Evolutionary conservation across 2,329 filamentous ascomycete genomes (phyloP).

Genomic region (Epichloe amarillans): DNA sequence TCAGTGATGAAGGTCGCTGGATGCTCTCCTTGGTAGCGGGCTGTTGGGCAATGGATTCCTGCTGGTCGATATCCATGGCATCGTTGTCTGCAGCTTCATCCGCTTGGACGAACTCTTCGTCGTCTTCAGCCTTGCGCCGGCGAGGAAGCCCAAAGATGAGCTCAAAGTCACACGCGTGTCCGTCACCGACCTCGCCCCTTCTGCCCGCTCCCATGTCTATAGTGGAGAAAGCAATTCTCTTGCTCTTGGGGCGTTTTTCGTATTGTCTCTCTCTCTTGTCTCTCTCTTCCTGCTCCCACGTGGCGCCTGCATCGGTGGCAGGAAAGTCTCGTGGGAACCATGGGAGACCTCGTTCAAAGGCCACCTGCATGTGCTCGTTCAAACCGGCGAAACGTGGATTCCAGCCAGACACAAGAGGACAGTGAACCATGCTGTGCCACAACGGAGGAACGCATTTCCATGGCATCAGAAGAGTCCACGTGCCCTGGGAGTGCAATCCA

Average conservation of each 20-base stretch:
- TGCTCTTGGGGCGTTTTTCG: conserved; percentile 69
- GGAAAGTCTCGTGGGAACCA: conserved; percentile 84
- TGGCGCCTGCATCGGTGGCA: conserved; percentile 63
- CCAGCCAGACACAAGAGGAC: conserved; percentile 63
- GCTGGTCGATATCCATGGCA: conserved; percentile 20
- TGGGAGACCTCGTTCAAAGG: conserved; percentile 63
- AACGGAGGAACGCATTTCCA: conserved; percentile 80
- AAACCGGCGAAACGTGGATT: conserved; percentile 76
- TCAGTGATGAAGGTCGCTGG: conserved; percentile 3
- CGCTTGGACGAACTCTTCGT: conserved; percentile 3
- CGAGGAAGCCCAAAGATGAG: conserved; percentile 34
- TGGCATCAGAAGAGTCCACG: conserved; percentile 74
- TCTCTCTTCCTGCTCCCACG: conserved; percentile 58
- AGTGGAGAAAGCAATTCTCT: conserved; percentile 60
- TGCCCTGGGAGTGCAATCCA: conserved; percentile 43
- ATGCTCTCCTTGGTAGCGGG: neutral
- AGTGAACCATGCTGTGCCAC: conserved; percentile 79
- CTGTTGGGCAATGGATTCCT: conserved; percentile 1
- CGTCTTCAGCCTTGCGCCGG: conserved; percentile 6
- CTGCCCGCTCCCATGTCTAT: conserved; percentile 60
- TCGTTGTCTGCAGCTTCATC: conserved; percentile 9
- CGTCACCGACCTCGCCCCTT: conserved; percentile 71
- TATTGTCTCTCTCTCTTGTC: conserved; percentile 65
- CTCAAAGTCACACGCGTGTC: conserved; percentile 77
- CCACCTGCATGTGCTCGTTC: conserved; percentile 63